Percentiles rank a stretch among this genome's conserved stretches.
Evolutionary conservation across 2,329 filamentous ascomycete species (phyloP).

Genomic region (Thermomyces lanuginosus): DNA sequence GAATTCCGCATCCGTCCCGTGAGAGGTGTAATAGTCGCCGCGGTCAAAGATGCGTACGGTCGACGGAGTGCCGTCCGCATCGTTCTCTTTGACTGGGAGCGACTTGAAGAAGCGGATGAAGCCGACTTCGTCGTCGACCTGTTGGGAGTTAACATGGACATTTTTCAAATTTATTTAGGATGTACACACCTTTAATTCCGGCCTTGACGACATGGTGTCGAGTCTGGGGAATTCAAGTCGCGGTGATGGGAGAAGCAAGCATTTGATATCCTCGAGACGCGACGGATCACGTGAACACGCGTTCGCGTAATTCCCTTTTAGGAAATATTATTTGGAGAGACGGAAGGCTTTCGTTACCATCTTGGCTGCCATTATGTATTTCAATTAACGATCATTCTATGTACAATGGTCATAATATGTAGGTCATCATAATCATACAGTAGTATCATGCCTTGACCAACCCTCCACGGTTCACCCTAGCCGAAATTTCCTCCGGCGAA

Average conservation of each 20-base stretch:
- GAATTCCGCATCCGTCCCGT: conserved; percentile 31
- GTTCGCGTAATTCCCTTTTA: too few species aligned
- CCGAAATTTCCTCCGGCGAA: conserved; percentile 20
- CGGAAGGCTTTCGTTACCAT: too few species aligned
- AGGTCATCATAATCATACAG: too few species aligned
- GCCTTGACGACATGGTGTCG: conserved; percentile 49
- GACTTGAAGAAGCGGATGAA: conserved; percentile 95
- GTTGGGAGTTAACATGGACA: conserved; percentile 3
- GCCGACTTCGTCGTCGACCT: conserved; percentile 92
- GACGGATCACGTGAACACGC: conserved; percentile 19
- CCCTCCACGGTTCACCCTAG: conserved; percentile 17
- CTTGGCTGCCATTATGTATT: too few species aligned
- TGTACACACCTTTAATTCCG: conserved; percentile 48
- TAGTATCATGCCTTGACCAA: too few species aligned
- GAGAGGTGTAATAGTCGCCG: conserved; percentile 77
- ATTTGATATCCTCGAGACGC: conserved; percentile 10
- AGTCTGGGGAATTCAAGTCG: conserved; percentile 1
- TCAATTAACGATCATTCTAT: too few species aligned
- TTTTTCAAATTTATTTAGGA: neutral
- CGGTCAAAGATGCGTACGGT: conserved; percentile 80
- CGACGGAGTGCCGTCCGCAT: conserved; percentile 28
- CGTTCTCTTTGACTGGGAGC: conserved; percentile 48
- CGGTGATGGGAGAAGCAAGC: neutral
- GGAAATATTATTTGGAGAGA: too few species aligned
- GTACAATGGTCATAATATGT: too few species aligned